Base-by-base conservation (phyloP, 805 yeast species). In the Lipomyces yamanashiensis region DNA sequence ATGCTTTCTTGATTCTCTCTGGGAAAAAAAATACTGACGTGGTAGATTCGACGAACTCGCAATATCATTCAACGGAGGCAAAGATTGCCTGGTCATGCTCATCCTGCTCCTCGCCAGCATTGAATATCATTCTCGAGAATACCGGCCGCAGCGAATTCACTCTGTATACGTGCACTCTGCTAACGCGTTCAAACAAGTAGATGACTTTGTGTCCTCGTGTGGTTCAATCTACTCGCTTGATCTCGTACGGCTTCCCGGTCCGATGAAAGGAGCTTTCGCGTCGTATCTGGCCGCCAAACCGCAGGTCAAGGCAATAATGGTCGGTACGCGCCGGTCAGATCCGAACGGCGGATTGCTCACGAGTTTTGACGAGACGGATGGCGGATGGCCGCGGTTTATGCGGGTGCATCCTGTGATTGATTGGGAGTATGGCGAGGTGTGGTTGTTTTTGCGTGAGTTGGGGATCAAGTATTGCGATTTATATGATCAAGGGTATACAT, bases 51-150 rank as follows among this genome's bases (percentile, higher is more conserved):
- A 80, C 12, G 86, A 88, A 62, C 76, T 89, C 2, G 88, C 98
- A 0, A 80, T 95, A 13, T 89, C 96, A 1, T 95, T 88, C 75
- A 95, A 95, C 74, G 99, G 99, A 10, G 99, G 99, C 1, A 95
- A 95, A 73, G 99, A 95, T 77, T 95, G 98, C 71, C 83, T 92
- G 53, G 98, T 92, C 39, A 85, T 93, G 88, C 81, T 95, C 60
- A 79, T 91, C 15, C 72, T 95, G 5, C 85, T 90, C 59, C 76
- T 92, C 57, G 87, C 95, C 1, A 84, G 84, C 23, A 78, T 76
- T 59, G 61, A 68, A 49, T 69, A 76, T 13, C 74, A 74, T 54
- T 67, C 66, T 21, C 47, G 56, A 41, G 37, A 50, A 33, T 41
- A 70, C 60, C 47, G 69, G 49, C 57, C 72, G 64, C 47, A 54